Conservation (phyloP, 2,329 filamentous ascomycete genomes). For the Chrysoporthe puriensis region DNA sequence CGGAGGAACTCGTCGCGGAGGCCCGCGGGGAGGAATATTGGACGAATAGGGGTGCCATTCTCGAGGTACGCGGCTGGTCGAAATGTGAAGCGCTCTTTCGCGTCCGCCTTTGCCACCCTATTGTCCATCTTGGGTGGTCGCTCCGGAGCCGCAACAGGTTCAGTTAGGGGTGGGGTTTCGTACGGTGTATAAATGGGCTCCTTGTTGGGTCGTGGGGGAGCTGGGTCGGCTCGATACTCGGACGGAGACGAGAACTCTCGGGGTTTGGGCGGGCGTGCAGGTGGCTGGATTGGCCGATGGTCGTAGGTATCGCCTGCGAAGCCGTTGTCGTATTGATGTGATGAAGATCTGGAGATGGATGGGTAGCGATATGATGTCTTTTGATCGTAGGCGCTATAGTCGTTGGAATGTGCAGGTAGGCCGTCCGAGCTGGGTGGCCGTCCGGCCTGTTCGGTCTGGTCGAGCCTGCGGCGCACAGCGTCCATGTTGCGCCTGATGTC, state of each 20-base stretch:
- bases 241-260: conserved; percentile 26
- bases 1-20: conserved; percentile 76
- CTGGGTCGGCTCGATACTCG: conserved; percentile 32
- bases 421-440: conserved; percentile 22
- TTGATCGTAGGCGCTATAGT: conserved; percentile 19
- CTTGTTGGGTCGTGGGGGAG: conserved; percentile 44
- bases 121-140: conserved; percentile 41
- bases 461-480: conserved; percentile 51
- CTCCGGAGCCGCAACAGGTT: conserved; percentile 12
- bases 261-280: conserved; percentile 39
- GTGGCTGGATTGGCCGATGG: conserved; percentile 9
- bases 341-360: conserved; percentile 55
- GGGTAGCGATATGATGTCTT: conserved; percentile 57
- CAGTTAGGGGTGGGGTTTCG: conserved; percentile 16
- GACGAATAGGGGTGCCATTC: conserved; percentile 82
- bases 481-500: conserved; percentile 58
- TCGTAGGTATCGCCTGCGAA: conserved; percentile 9
- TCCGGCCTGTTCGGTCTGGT: conserved; percentile 39
- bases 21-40: conserved; percentile 80
- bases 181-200: conserved; percentile 31
- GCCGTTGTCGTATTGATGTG: conserved; percentile 47
- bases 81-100: conserved; percentile 72
- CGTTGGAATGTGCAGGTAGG: conserved; percentile 3
- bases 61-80: conserved; percentile 86
- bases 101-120: conserved; percentile 34